Evolutionary conservation across 257 asterid species (phyloP).

Genomic region (Mitragyna speciosa): DNA sequence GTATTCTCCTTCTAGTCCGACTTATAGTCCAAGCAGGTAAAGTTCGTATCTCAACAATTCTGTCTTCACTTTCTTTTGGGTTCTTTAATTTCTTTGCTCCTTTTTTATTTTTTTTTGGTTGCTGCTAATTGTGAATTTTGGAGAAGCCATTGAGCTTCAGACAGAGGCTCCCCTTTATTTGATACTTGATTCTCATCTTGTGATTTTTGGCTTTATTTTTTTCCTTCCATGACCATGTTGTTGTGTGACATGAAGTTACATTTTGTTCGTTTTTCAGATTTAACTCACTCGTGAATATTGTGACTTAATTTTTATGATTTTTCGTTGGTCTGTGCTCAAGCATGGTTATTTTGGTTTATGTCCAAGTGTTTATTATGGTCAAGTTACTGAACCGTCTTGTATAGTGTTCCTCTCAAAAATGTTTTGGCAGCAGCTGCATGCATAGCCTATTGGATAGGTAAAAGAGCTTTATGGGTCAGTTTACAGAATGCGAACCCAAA

Average conservation of each 20-base stretch:
- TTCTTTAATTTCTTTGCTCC: neutral
- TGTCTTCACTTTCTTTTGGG: neutral
- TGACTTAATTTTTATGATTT: too few species aligned
- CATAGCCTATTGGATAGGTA: too few species aligned
- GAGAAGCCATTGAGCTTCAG: neutral
- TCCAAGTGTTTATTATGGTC: too few species aligned
- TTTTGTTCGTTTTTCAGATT: neutral
- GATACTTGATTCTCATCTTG: neutral
- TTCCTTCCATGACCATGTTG: neutral
- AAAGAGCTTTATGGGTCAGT: too few species aligned
- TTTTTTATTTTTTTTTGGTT: too few species aligned
- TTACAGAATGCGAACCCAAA: neutral
- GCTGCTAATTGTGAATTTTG: neutral
- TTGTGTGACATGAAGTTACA: neutral
- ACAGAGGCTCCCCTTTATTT: neutral
- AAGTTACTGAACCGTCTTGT: too few species aligned
- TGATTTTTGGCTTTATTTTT: neutral
- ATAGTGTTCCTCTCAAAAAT: neutral
- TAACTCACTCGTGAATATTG: neutral
- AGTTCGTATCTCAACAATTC: constrained; percentile 1
- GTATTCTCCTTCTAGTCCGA: constrained; percentile 93
- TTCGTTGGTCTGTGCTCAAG: neutral
- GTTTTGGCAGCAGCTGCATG: neutral
- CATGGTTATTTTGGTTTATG: neutral
- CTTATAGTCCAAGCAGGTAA: constrained; percentile 98